Evolutionary conservation across 768 basidiomycete species (phyloP), one percentile per base, ranked within the genome.

Genomic region (Xerocomellus intermedius): DNA sequence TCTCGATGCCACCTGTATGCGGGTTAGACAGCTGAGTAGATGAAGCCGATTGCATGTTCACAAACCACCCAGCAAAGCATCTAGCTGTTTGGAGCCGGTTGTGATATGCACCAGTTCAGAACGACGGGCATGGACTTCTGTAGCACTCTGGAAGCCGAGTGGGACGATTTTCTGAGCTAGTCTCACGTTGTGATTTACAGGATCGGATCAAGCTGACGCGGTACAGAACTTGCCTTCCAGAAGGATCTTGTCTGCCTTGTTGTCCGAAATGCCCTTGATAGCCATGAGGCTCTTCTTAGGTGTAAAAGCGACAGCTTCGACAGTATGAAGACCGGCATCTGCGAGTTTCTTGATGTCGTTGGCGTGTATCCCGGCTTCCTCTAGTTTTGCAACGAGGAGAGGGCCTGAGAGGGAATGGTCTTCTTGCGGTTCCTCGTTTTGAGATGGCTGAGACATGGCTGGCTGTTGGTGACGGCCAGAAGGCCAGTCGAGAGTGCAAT

Each of bases 111-210:
- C 92, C 30, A 98, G 82, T 68, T 99, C 97, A 17, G 94, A 90
- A 42, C 97, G 81, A 52, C 94, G 86, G 21, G 94, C 89, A 69
- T 99, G 97, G 8, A 98, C 90, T 68, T 98, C 97, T 14, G 97
- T 98, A 17, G 97, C 97, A 53, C 96, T 98, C 60, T 94, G 94
- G 70, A 99, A 99, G 4, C 97, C 97, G 57, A 98, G 83, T 8
- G 96, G 97, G 28, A 99, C 87, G 63, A 98, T 91, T 76, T 98
- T 98, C 67, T 88, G 87, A 4, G 94, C 96, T 98, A 53, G 46
- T 48, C 33, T 42, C 45, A 54, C 26, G 57, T 36, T 56, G 45
- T 54, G 44, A 59, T 49, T 55, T 42, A 53, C 41, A 35, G 38
- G 49, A 28, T 8, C 8, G 30, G 33, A 42, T 47, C 39, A 50